A percentile compares a stretch with the other conserved stretches of the same genome.
Conservation (phyloP, 257 asterid genomes). For the Nicotiana knightiana region DNA sequence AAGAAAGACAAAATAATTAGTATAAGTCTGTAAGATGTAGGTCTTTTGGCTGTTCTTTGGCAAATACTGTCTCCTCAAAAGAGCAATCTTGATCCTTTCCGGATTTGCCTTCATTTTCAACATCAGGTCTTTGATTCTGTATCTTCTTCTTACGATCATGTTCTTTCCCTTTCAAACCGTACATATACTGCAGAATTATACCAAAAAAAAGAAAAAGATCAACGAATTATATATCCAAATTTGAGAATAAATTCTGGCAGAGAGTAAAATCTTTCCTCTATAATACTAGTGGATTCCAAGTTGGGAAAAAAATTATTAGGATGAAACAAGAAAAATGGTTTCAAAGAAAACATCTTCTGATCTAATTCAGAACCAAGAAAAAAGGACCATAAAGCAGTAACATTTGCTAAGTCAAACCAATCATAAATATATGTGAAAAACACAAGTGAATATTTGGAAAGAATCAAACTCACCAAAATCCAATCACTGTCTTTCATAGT, state of each 20-base stretch:
- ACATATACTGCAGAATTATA: not conserved
- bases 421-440: not conserved
- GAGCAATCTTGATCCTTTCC: not conserved
- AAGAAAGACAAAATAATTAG: too few species aligned
- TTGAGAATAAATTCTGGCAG: not conserved
- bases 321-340: too few species aligned
- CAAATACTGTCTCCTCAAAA: not conserved
- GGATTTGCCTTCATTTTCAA: not conserved
- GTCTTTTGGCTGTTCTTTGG: not conserved
- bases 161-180: too few species aligned
- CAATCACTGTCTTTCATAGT: too few species aligned
- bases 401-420: not conserved
- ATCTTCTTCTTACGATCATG: too few species aligned
- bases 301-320: not conserved
- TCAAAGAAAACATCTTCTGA: too few species aligned
- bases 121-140: not conserved
- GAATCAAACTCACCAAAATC: too few species aligned
- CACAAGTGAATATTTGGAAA: not conserved
- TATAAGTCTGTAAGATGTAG: not conserved
- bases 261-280: too few species aligned
- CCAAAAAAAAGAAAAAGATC: not conserved
- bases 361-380: too few species aligned
- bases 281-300: not conserved
- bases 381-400: not conserved
- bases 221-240: not conserved